These are phyloP conservation scores for Paulownia fortunei DNA, from an alignment of 257 asterid genomes.

Conservation along the genomic window DNA sequence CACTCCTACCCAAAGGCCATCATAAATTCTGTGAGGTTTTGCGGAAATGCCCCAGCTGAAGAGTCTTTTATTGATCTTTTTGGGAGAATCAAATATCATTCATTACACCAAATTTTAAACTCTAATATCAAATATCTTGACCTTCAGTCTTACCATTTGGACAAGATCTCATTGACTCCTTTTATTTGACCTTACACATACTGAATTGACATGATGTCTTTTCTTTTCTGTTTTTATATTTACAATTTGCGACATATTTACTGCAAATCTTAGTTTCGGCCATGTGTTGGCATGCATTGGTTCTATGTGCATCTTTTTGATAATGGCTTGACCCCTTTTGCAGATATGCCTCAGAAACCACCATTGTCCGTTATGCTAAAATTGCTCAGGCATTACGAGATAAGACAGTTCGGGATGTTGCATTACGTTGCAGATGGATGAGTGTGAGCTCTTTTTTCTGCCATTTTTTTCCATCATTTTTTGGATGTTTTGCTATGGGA, in stretches of 20 bases:
- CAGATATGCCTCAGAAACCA: constrained; percentile 74
- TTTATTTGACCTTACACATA: not conserved
- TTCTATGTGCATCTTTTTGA: not conserved
- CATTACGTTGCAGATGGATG: constrained; percentile 96
- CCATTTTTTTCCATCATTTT: not conserved
- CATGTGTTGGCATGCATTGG: constrained; percentile 4
- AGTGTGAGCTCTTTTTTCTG: constrained; percentile 56
- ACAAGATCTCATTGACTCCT: not conserved
- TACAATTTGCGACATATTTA: not conserved
- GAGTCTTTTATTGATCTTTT: not conserved
- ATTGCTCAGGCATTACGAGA: constrained; percentile 74
- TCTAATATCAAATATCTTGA: not conserved
- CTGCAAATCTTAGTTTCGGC: not conserved
- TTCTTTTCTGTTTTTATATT: not conserved
- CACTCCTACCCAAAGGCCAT: not conserved
- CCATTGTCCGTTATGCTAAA: constrained; percentile 68
- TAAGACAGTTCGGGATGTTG: constrained; percentile 96
- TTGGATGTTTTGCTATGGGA: constrained; percentile 13
- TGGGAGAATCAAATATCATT: not conserved
- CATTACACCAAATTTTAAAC: not conserved
- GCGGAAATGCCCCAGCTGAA: not conserved
- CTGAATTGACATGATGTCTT: not conserved
- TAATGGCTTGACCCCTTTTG: constrained; percentile 33
- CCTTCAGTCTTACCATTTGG: no score
- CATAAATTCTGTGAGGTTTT: not conserved